These are phyloP conservation scores for Nakaseomyces kungkrabaensis DNA, from an alignment of 1,139 yeast genomes.

Conservation along the genomic window DNA sequence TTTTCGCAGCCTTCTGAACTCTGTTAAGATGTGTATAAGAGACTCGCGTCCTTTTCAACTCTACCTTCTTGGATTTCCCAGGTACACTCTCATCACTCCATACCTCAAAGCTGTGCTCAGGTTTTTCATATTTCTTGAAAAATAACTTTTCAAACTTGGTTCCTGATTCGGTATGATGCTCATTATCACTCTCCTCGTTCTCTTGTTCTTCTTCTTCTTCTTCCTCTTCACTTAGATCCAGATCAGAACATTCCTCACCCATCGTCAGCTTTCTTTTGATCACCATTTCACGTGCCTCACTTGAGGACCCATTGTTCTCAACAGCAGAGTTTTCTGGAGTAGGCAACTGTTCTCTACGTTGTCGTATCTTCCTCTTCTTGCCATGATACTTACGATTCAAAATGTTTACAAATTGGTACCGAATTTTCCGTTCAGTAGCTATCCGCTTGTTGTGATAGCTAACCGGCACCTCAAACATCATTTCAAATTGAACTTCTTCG, in stretches of 20 bases:
- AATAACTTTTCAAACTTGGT: slow-evolving; percentile 19
- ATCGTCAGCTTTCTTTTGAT: neutral
- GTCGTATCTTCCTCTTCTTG: slow-evolving; percentile 6
- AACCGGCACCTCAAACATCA: slow-evolving; percentile 26
- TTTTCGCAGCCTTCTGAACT: neutral
- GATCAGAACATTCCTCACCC: slow-evolving; percentile 2
- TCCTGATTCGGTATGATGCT: slow-evolving; percentile 4
- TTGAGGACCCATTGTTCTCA: slow-evolving; percentile 8
- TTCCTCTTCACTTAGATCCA: slow-evolving; percentile 7
- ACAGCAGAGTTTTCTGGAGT: slow-evolving; percentile 25
- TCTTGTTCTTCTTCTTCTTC: slow-evolving; percentile 4
- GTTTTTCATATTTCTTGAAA: slow-evolving; percentile 20
- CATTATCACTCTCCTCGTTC: slow-evolving; percentile 4
- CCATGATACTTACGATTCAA: slow-evolving; percentile 13
- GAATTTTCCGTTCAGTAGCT: slow-evolving; percentile 19
- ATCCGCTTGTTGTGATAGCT: slow-evolving; percentile 10
- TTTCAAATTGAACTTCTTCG: neutral
- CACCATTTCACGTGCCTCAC: neutral
- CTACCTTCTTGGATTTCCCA: neutral
- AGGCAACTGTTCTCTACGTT: slow-evolving; percentile 11
- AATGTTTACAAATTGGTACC: slow-evolving; percentile 23
- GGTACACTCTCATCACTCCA: slow-evolving; percentile 14
- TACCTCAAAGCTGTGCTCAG: slow-evolving; percentile 24
- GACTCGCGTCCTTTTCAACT: neutral
- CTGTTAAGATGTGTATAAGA: neutral